phyloP scores from a whole-genome alignment of 441 rosid species.

The Rhodomyrtus psidioides region DNA sequence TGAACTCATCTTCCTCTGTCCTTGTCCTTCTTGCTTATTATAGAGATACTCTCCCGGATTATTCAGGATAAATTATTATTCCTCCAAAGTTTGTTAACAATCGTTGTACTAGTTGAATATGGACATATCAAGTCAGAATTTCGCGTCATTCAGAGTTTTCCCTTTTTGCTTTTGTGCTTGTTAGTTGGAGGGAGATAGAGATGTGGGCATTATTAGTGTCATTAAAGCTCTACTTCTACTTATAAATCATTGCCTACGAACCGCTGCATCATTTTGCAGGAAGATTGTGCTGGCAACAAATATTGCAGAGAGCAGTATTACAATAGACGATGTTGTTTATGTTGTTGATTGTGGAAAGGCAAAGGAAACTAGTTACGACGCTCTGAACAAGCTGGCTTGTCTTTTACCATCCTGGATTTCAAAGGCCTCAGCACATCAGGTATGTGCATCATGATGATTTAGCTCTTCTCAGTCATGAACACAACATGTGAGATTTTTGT shows the following conservation, averaged over 20 bases:
- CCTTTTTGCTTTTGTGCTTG: background rate
- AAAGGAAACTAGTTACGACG: constrained; percentile 96
- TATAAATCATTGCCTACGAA: background rate
- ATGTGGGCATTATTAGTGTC: background rate
- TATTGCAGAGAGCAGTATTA: constrained; percentile 96
- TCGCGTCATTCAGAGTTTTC: background rate
- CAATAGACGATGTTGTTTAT: constrained; percentile 93
- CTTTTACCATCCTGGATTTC: constrained; percentile 93
- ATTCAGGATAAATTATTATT: background rate
- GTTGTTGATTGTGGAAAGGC: constrained; percentile 96
- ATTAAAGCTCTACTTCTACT: background rate
- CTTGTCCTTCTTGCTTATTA: background rate
- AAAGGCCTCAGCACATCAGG: constrained; percentile 95
- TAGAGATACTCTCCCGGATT: background rate
- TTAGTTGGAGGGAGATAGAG: background rate
- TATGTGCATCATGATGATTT: constrained; percentile 21
- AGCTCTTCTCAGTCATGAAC: background rate
- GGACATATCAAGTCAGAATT: background rate
- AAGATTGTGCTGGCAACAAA: constrained; percentile 95
- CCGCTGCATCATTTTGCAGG: constrained; percentile 28
- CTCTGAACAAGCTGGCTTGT: constrained; percentile 92
- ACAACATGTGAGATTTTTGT: background rate
- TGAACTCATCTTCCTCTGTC: background rate
- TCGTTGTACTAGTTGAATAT: background rate
- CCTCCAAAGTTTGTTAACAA: background rate